Percentiles rank a stretch among this genome's conserved stretches.
phyloP scores from a whole-genome alignment of 805 yeast genomes.

The Starmerella khaoyaiensis region DNA sequence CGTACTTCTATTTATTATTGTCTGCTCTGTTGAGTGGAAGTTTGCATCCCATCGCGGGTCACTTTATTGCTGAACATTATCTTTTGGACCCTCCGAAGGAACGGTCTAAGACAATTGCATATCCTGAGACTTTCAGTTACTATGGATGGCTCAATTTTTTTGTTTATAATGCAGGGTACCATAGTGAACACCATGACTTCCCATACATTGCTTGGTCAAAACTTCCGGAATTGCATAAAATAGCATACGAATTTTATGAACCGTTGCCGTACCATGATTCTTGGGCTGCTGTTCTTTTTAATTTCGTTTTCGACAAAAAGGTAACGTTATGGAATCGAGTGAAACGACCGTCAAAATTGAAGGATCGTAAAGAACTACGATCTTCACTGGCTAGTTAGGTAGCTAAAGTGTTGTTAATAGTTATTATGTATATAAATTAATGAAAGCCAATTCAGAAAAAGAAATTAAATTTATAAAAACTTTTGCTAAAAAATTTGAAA shows the following conservation, averaged over 20 bases:
- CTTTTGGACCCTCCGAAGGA: constrained; percentile 34
- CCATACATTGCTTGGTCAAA: constrained; percentile 88
- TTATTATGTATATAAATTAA: too few species aligned
- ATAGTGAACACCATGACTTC: constrained; percentile 91
- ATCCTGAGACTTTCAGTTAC: constrained; percentile 74
- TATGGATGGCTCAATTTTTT: constrained; percentile 66
- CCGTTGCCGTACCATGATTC: constrained; percentile 64
- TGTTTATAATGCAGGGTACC: constrained; percentile 90
- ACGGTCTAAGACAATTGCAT: constrained; percentile 17
- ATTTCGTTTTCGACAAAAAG: constrained; percentile 54
- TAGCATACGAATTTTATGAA: constrained; percentile 71
- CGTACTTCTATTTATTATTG: constrained; percentile 53
- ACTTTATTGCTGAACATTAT: constrained; percentile 90
- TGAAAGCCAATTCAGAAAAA: neutral
- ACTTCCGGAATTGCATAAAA: constrained; percentile 45
- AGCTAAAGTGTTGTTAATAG: too few species aligned
- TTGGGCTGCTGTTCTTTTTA: constrained; percentile 65
- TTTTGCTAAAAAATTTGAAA: too few species aligned
- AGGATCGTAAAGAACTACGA: constrained; percentile 6
- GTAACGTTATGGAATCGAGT: constrained; percentile 73
- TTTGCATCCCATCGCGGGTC: constrained; percentile 88
- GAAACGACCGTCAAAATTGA: constrained; percentile 35
- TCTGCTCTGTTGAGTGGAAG: constrained; percentile 84
- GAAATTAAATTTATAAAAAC: too few species aligned
- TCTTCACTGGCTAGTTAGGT: neutral